phyloP scores from a whole-genome alignment of 441 rosid genomes.

The Bocquillonia castaneifolia region DNA sequence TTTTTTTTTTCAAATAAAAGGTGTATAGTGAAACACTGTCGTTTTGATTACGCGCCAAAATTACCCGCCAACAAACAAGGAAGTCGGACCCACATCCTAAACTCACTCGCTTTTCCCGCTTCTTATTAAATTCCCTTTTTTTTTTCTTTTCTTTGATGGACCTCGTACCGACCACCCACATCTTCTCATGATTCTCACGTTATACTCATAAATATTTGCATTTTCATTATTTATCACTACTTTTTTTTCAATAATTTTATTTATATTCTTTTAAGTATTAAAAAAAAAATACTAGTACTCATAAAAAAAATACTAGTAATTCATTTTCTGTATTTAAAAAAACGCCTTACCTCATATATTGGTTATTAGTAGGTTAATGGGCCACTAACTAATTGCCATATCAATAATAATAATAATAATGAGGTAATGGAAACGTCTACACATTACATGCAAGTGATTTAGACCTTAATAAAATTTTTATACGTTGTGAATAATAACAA shows the following conservation, averaged over 20 bases:
- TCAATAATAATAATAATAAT: background rate
- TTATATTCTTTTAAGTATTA: background rate
- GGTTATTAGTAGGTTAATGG: no score
- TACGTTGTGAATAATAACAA: background rate
- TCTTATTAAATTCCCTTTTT: slow-evolving; percentile 20
- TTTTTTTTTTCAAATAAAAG: no score
- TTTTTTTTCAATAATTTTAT: background rate
- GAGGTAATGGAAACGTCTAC: background rate
- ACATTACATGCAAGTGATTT: background rate
- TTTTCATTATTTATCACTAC: background rate
- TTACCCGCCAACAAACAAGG: slow-evolving; percentile 30
- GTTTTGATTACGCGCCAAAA: slow-evolving; percentile 41
- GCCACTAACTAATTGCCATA: background rate
- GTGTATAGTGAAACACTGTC: slow-evolving; percentile 12
- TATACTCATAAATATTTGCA: background rate
- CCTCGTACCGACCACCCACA: slow-evolving; percentile 22
- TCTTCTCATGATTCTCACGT: slow-evolving; percentile 20
- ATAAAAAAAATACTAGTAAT: no score
- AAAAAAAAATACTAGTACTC: no score
- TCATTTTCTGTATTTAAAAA: no score
- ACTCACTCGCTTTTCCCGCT: slow-evolving; percentile 16
- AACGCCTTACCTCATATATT: background rate
- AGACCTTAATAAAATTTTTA: background rate
- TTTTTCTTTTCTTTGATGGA: slow-evolving; percentile 4
- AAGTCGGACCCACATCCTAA: slow-evolving; percentile 16